These are phyloP conservation scores for Claviceps sp. DNA, from an alignment of 2,329 filamentous ascomycete genomes.

Conservation along the genomic window DNA sequence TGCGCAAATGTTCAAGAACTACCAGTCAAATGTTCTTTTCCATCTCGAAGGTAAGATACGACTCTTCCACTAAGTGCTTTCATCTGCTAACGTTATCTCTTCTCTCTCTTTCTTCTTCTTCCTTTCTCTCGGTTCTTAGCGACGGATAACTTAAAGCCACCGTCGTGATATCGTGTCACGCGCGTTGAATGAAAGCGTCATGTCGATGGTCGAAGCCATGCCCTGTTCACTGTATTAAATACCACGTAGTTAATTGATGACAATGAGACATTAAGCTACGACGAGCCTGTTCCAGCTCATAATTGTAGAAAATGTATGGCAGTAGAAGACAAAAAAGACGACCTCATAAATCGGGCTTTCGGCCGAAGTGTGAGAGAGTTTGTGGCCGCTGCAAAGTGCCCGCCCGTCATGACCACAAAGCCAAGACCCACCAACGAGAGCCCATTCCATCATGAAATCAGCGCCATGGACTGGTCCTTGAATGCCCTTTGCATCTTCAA, in stretches of 20 bases:
- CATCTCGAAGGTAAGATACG: conserved; percentile 71
- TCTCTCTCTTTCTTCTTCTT: neutral
- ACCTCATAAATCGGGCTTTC: too few relatives aligned
- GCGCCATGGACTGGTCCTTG: conserved; percentile 18
- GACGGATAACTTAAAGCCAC: conserved; percentile 72
- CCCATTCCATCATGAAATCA: conserved; percentile 16
- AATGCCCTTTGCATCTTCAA: neutral
- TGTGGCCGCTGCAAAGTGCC: neutral
- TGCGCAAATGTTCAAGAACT: conserved; percentile 99
- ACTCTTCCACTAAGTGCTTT: neutral
- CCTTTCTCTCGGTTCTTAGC: conserved; percentile 32
- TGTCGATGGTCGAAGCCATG: neutral
- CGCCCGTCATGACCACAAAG: neutral
- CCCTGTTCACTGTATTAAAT: conserved; percentile 1
- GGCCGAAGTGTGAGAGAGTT: too few relatives aligned
- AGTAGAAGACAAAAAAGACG: neutral
- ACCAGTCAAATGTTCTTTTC: conserved; percentile 94
- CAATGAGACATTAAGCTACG: neutral
- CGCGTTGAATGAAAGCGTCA: neutral
- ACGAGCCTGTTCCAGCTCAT: neutral
- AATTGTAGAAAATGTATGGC: neutral
- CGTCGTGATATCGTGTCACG: conserved; percentile 37
- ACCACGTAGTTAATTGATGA: neutral
- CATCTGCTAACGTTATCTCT: neutral
- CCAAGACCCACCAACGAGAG: conserved; percentile 8